Evolutionary conservation across 2,329 filamentous ascomycete genomes (phyloP), one percentile per base, ranked within the genome.

Genomic region (Fusarium multiceps): DNA sequence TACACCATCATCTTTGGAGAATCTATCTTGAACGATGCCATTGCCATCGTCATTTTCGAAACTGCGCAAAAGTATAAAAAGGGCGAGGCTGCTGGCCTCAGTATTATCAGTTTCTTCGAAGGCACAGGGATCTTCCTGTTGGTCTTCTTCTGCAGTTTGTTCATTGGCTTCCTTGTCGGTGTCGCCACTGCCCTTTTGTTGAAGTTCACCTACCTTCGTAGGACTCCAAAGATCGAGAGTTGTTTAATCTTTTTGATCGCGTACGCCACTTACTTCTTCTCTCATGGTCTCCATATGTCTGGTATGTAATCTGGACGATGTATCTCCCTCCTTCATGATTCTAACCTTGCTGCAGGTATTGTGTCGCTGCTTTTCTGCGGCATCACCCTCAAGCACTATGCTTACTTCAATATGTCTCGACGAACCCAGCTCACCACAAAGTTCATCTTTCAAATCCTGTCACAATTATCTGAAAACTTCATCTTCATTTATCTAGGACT

Each of bases 401-500:
- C 96, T 68, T 99, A 99, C 82, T 98, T 98, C 86, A 99, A 99
- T 84, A 99, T 99, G 96, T 99, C 96, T 30, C 90, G 96, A 50
- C 91, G 96, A 67, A 98, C 96, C 3, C 96, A 99, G 79, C 90
- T 99, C 68, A 97, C 96, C 18, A 99, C 96, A 55, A 99, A 99
- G 80, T 99, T 97, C 81, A 87, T 98, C 60, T 99, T 99, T 83
- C 93, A 97, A 79, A 91, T 97, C 67, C 90, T 97, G 74, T 93
- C 96, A 6, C 96, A 99, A 80, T 83, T 99, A 47, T 97, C 95
- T 0, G 96, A 99, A 82, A 99, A 99, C 80, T 99, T 99, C 79
- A 99, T 99, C 80, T 99, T 99, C 83, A 99, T 99, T 80, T 99
- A 99, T 77, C 89, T 99, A 0, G 96, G 96, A 8, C 85, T 99